Base-by-base conservation (phyloP, 2,329 filamentous ascomycete genomes). In the Sarocladiaceae sp. region DNA sequence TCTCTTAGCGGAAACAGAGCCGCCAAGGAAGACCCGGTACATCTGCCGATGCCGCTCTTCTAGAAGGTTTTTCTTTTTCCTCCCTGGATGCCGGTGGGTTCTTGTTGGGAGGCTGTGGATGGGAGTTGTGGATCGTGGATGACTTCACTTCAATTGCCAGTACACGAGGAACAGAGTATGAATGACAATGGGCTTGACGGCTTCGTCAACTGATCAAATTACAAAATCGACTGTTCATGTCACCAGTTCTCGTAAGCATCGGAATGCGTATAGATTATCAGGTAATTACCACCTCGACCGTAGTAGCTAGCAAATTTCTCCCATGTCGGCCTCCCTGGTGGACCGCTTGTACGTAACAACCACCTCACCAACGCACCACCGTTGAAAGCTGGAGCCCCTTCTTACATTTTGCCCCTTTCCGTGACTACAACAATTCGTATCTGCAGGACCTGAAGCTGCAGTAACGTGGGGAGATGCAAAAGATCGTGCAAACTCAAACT, bases 281-380 rank as follows among this genome's bases (percentile, higher is more conserved):
- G n/a, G n/a, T n/a, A n/a, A n/a, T n/a, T n/a, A n/a, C n/a, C n/a
- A n/a, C n/a, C n/a, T n/a, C n/a, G n/a, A n/a, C n/a, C n/a, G n/a
- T n/a, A n/a, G n/a, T n/a, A n/a, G n/a, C 33, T n/a, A 36, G 33
- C 7, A 36, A 36, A 36, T n/a, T 20, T 22, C 18, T 8, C 37
- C 23, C 37, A 22, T 20, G 4, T 22, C 11, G 17, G 7, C 4
- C 15, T 20, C 18, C 7, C 37, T 17, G 22, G 44, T 48, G 44
- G 44, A 48, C 44, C 44, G 31, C 44, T 33, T 48, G 44, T 48
- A 48, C 44, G 44, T 48, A 48, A 48, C 7, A 31, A 22, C 26
- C 29, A 33, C 29, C 29, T 33, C 29, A 33, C 8, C n/a, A n/a
- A n/a, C n/a, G n/a, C n/a, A n/a, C n/a, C n/a, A 15, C 29, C 29